Conservation (phyloP, 805 yeast species). For the Helenozyma baotianmanensis region DNA sequence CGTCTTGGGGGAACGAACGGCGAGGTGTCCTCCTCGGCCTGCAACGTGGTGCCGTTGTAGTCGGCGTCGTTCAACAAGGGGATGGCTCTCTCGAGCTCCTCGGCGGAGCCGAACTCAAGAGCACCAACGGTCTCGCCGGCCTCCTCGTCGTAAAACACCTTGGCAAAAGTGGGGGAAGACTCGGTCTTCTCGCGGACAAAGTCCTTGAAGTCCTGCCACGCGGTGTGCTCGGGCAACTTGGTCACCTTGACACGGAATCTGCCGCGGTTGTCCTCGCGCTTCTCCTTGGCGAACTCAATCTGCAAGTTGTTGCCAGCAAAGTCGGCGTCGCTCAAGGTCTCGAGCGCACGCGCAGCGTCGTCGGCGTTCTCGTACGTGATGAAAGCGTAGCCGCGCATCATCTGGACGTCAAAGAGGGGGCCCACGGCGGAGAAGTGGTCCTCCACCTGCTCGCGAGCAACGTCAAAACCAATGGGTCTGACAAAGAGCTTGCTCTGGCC, state of each 20-base stretch:
- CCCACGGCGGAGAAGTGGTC: conserved; percentile 66
- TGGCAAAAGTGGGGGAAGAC: conserved; percentile 57
- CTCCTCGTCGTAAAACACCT: conserved; percentile 47
- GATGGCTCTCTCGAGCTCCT: conserved; percentile 71
- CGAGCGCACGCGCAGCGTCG: conserved; percentile 47
- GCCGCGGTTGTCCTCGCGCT: conserved; percentile 60
- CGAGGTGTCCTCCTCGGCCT: conserved; percentile 74
- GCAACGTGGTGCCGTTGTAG: conserved; percentile 62
- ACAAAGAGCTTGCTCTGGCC: conserved; percentile 38
- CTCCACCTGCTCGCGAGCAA: conserved; percentile 52
- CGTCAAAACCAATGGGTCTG: conserved; percentile 58
- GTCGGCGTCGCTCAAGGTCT: conserved; percentile 40
- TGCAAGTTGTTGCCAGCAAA: conserved; percentile 48
- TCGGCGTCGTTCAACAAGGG: conserved; percentile 67
- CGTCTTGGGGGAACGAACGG: conserved; percentile 52
- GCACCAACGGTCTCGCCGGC: conserved; percentile 45
- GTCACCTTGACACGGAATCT: conserved; percentile 67
- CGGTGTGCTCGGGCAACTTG: conserved; percentile 68
- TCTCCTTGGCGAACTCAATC: conserved; percentile 53
- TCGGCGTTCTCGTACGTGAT: conserved; percentile 74
- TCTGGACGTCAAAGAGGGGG: conserved; percentile 60
- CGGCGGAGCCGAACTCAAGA: conserved; percentile 59
- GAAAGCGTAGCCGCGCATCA: conserved; percentile 83
- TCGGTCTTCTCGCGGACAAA: conserved; percentile 73
- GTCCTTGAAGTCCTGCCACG: conserved; percentile 90